phyloP scores from a whole-genome alignment of 768 basidiomycete species.

The Boletus pseudopeckii region DNA sequence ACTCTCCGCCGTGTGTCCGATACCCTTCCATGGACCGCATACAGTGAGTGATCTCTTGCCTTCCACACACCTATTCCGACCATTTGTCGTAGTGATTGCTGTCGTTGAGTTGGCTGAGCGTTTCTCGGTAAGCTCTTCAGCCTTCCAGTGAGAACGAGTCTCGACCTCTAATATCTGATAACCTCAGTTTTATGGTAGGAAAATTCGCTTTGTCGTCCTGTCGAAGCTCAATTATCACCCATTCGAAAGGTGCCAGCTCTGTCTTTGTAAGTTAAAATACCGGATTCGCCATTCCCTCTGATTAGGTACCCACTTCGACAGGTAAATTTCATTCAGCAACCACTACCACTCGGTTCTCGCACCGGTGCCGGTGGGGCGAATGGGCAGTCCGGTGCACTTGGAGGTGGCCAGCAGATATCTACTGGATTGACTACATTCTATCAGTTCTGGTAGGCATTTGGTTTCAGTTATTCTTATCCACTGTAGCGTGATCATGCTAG shows the following conservation, averaged over 20 bases:
- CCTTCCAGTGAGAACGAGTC: not conserved
- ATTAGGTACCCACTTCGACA: slow-evolving; percentile 18
- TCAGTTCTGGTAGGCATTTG: slow-evolving; percentile 53
- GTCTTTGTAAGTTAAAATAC: slow-evolving; percentile 34
- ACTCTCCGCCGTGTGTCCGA: slow-evolving; percentile 64
- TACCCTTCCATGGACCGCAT: slow-evolving; percentile 54
- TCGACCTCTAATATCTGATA: not conserved
- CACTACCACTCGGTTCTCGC: slow-evolving; percentile 58
- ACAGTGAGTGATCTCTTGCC: slow-evolving; percentile 20
- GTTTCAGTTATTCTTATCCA: not conserved
- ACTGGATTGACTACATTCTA: slow-evolving; percentile 72
- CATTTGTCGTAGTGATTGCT: slow-evolving; percentile 49
- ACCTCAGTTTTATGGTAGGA: slow-evolving; percentile 48
- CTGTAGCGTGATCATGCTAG: slow-evolving; percentile 21
- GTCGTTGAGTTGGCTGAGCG: slow-evolving; percentile 68
- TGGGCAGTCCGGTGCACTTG: slow-evolving; percentile 67
- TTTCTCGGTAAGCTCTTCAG: slow-evolving; percentile 51
- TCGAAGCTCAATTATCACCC: not conserved
- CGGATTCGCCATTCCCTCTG: not conserved
- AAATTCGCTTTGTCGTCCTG: slow-evolving; percentile 5
- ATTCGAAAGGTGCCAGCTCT: slow-evolving; percentile 35
- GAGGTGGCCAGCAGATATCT: slow-evolving; percentile 62
- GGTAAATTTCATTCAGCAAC: slow-evolving; percentile 76
- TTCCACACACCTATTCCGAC: not conserved
- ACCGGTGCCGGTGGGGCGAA: slow-evolving; percentile 56